Base-by-base conservation (phyloP, 129 eudicot genomes). In the Lactuca sativa region DNA sequence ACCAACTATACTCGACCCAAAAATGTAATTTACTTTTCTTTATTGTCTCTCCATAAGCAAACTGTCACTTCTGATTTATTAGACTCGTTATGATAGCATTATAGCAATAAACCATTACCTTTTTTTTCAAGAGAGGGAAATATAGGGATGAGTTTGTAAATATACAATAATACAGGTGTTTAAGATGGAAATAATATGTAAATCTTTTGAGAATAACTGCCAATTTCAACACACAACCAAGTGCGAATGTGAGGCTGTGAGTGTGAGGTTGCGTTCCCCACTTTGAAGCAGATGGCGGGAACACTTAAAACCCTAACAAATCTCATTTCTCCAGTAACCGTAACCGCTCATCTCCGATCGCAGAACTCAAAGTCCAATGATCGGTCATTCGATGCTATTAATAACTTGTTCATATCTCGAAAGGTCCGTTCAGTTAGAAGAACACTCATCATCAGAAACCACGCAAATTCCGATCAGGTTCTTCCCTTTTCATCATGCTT, bases 221-320 rank as follows among this genome's bases (percentile, higher is more conserved):
- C 66, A 33, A 25, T 74, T 41, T 41, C 36, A 51, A 12, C 53
- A 54, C 60, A 34, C 54, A 7, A 44, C 59, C 64, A 62, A 60
- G 44, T 16, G 62, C 47, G 66, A 77, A 47, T 44, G 56, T 55
- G 64, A 52, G 75, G 75, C 66, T 70, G 59, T 54, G 66, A 70
- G 65, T 70, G 59, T 62, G 66, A 70, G 65, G 59, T 52, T 21
- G 62, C 66, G 33, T 58, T 58, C 16, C 59, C 73, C 37, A 1
- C 30, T 32, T 51, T 32, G 36, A 10, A 59, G 60, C 69, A 75
- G 34, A 86, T 86, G 92, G 88, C 92, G 80, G 88, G 84, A 86
- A 74, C 79, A 30, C 70, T 82, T 57, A 66, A 71, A 71, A 57
- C 81, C 83, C 80, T 71, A 33, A 48, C 61, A 9, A 72, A 31